Base-by-base conservation (phyloP, 495 filamentous ascomycete genomes). In the Daldinia childiae region DNA sequence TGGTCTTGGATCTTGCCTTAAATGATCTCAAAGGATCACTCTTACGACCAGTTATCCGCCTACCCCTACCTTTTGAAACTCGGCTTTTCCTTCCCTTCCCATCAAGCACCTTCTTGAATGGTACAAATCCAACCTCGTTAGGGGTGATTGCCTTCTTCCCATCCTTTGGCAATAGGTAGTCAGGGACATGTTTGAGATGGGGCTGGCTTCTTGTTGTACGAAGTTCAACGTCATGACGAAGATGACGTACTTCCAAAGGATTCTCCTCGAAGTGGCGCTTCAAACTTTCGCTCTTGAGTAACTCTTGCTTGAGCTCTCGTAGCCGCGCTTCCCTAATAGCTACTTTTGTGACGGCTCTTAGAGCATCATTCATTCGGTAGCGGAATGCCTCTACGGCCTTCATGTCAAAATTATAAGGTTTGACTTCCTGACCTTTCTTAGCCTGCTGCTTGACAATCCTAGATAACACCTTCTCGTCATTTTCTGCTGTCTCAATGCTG, bases 191-290 rank as follows among this genome's bases (percentile, higher is more conserved):
- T 80, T 92, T 97, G 64, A 99, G 80, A 85, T 99, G 96, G 11
- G 90, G 85, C 80, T 97, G 93, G 30, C 94, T 85, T 69, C 92
- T 85, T 4, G 92, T 91, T 21, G 90, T 85, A 67, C 93, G 89
- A 50, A 95, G 80, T 79, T 97, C 95, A 9, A 89, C 91, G 77
- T 99, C 96, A 76, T 99, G 95, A 29, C 95, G 86, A 58, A 99
- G 83, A 76, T 95, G 92, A 21, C 90, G 86, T 45, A 98, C 81
- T 75, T 98, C 94, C 7, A 89, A 88, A 0, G 95, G 95, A 78
- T 98, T 98, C 80, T 99, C 95, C 76, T 98, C 95, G 75, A 98
- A 98, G 81, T 97, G 93, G 64, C 95, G 86, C 80, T 94, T 94
- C 62, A 99, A 80, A 76, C 96, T 97, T 78, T 98, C 94, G 72